phyloP scores from a whole-genome alignment of 345 rosid genomes.

The Carallia brachiata region DNA sequence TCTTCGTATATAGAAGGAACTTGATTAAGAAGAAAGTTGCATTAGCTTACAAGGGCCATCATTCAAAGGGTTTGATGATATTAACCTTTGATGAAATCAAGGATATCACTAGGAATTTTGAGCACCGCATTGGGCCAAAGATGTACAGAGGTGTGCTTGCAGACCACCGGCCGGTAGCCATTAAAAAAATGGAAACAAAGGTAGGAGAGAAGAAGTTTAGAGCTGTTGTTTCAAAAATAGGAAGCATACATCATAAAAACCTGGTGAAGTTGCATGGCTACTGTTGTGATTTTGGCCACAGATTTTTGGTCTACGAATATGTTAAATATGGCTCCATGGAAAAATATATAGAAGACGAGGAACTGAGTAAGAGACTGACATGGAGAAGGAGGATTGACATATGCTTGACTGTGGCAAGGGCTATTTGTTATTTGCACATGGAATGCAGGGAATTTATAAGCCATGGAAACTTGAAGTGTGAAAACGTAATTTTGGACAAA shows the following conservation, averaged over 20 bases:
- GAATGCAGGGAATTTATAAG: constrained; percentile 72
- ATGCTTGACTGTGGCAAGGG: constrained; percentile 60
- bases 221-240: constrained; percentile 57
- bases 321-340: constrained; percentile 57
- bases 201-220: constrained; percentile 65
- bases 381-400: constrained; percentile 70
- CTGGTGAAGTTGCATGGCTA: constrained; percentile 69
- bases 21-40: constrained; percentile 41
- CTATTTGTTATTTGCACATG: constrained; percentile 65
- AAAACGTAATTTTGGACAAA: constrained; percentile 61
- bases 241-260: constrained; percentile 77
- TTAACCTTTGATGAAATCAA: constrained; percentile 59
- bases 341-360: constrained; percentile 50
- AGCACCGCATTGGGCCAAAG: constrained; percentile 48
- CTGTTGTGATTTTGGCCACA: constrained; percentile 56
- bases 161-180: constrained; percentile 45
- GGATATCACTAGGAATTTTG: constrained; percentile 54
- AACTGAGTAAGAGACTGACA: constrained; percentile 46
- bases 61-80: constrained; percentile 54
- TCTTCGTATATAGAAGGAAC: constrained; percentile 46
- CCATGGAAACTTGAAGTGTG: constrained; percentile 76
- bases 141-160: constrained; percentile 63
- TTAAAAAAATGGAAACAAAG: constrained; percentile 51
- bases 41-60: constrained; percentile 32
- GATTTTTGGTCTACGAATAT: constrained; percentile 66